phyloP scores from a whole-genome alignment of 495 filamentous ascomycete species.

The Daldinia childiae region DNA sequence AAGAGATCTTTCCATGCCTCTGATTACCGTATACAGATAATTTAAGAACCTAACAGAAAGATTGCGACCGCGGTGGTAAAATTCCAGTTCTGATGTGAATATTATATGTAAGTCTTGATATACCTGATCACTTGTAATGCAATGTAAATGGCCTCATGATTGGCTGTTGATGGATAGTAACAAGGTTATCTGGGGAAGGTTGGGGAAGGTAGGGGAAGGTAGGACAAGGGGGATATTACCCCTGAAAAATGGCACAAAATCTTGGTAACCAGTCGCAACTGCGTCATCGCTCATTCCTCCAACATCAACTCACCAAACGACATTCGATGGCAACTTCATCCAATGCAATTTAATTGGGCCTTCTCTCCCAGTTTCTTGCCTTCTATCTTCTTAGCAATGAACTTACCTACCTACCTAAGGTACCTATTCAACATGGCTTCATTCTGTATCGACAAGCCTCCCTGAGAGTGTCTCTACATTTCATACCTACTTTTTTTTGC shows the following conservation, averaged over 20 bases:
- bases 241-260: slow-evolving; percentile 21
- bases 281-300: slow-evolving; percentile 39
- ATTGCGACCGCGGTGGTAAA: not conserved
- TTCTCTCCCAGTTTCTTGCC: not conserved
- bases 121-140: not conserved
- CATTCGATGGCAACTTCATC: slow-evolving; percentile 4
- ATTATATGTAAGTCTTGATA: not conserved
- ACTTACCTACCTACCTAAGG: too few species aligned
- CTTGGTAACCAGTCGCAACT: slow-evolving; percentile 32
- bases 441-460: slow-evolving; percentile 19
- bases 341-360: not conserved
- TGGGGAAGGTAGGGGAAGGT: too few species aligned
- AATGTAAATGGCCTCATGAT: not conserved
- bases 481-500: slow-evolving; percentile 17
- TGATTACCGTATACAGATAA: slow-evolving; percentile 22
- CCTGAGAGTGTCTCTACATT: slow-evolving; percentile 19
- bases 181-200: too few species aligned
- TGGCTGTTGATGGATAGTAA: not conserved
- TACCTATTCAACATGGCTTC: slow-evolving; percentile 22
- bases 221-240: slow-evolving; percentile 19
- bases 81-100: not conserved
- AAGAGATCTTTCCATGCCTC: slow-evolving; percentile 11
- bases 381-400: not conserved
- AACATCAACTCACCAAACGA: slow-evolving; percentile 20
- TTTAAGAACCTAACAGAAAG: slow-evolving; percentile 21